Evolutionary conservation across 495 filamentous ascomycete species (phyloP), one percentile per base, ranked within the genome.

Genomic region (Neurospora hispaniola): DNA sequence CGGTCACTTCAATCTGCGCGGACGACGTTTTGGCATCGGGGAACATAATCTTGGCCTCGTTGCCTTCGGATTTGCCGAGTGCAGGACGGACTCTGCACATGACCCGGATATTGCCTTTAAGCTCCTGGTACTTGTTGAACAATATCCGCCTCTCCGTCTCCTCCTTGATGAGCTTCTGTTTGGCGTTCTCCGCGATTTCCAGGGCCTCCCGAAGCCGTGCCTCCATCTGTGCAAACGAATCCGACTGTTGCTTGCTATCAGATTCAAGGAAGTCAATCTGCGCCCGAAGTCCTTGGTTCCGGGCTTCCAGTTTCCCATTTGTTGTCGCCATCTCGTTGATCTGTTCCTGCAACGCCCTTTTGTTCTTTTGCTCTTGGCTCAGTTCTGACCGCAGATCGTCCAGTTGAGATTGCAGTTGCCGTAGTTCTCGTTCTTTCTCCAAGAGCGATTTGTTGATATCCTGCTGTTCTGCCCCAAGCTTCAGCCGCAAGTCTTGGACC

Each of bases 71-170:
- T 44, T 86, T 78, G 70, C 81, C 79, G 4, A 96, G 84, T 0
- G 91, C 85, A 3, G 96, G 96, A n/a, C 96, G 92, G 41, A 98
- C 94, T 77, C 96, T 90, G 80, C 94, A 98, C 87, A 98, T 98
- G 46, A 99, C 96, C 11, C 96, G 92, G 75, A 99, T 99, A 76
- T 99, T 99, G 71, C 96, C 96, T 81, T 97, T 97, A n/a, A 99
- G 87, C 76, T 99, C 96, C 79, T 98, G 94, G 43, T 98, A 94
- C 80, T 97, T 94, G 79, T 98, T 98, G 84, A 98, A 97, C 11
- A 99, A 88, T 76, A 96, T 94, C 44, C 96, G 89, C 39, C 96
- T 88, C 31, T 97, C 83, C 1, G 93, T 96, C 79, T 99, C 96
- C 80, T 99, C 96, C 71, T 88, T 91, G 69, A 96, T 90, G 40